Evolutionary conservation across 345 rosid genomes (phyloP).

Genomic region (Corchorus olitorius): DNA sequence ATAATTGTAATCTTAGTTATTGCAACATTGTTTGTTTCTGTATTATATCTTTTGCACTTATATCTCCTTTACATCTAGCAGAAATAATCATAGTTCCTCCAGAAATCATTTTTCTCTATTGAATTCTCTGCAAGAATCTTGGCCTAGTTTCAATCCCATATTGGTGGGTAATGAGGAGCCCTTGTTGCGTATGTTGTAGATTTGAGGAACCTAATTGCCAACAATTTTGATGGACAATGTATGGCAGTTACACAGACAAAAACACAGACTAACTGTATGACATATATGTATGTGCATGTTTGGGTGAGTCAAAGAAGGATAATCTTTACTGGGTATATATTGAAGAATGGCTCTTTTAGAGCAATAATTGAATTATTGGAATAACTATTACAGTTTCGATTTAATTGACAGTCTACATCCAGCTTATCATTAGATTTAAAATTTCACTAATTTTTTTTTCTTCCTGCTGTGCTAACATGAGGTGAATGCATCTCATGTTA

Average conservation of each 20-base stretch:
- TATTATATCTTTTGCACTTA: not conserved
- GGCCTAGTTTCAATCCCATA: not conserved
- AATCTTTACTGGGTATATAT: conserved; percentile 4
- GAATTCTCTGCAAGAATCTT: not conserved
- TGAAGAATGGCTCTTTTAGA: conserved; percentile 46
- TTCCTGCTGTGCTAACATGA: conserved; percentile 22
- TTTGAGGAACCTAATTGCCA: not conserved
- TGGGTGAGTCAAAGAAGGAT: not conserved
- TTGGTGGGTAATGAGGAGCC: not conserved
- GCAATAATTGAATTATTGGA: conserved; percentile 47
- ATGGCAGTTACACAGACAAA: not conserved
- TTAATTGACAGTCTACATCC: conserved; percentile 24
- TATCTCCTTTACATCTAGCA: not conserved
- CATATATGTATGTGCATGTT: not conserved
- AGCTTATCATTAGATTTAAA: conserved; percentile 5
- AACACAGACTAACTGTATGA: not conserved
- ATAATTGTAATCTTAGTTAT: not conserved
- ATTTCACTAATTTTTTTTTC: conserved; percentile 3
- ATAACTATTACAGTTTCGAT: conserved; percentile 15
- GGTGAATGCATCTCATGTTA: conserved; percentile 29
- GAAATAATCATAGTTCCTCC: not conserved
- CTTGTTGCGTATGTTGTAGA: not conserved
- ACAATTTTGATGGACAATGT: not conserved
- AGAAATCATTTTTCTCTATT: not conserved
- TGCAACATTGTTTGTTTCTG: not conserved